A percentile compares a stretch with the other conserved stretches of the same genome.
These are phyloP conservation scores for Hanseniaspora meyeri DNA, from an alignment of 805 yeast species.

Conservation along the genomic window DNA sequence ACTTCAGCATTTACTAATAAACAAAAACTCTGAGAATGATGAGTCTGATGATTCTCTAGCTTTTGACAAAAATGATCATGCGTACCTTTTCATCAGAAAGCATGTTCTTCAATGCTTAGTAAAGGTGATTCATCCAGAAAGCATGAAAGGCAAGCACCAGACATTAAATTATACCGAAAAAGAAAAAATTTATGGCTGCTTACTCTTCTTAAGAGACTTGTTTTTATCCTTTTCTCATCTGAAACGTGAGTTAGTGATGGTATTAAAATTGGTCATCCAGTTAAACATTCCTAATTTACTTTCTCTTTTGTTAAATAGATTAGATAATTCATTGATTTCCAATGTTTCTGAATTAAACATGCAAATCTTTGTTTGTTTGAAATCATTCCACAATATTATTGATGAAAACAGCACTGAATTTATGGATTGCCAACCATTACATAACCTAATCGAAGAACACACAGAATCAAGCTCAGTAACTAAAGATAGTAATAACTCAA, in stretches of 20 bases:
- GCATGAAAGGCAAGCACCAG: constrained; percentile 38
- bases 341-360: constrained; percentile 1
- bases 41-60: constrained; percentile 15
- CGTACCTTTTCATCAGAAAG: constrained; percentile 59
- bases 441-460: background rate
- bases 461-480: background rate
- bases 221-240: constrained; percentile 35
- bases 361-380: background rate
- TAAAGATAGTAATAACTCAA: background rate
- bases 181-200: background rate
- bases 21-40: background rate
- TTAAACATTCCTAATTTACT: constrained; percentile 47
- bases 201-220: constrained; percentile 14
- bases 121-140: constrained; percentile 30
- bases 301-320: constrained; percentile 45
- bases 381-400: background rate
- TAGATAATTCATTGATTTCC: constrained; percentile 37
- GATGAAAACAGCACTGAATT: background rate
- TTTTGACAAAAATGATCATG: constrained; percentile 42
- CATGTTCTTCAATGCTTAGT: constrained; percentile 58
- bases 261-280: constrained; percentile 58
- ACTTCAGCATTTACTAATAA: constrained; percentile 40
- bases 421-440: background rate
- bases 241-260: constrained; percentile 43
- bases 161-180: constrained; percentile 13